Evolutionary conservation across 129 eudicot genomes (phyloP).

Genomic region (Artemisia annua): DNA sequence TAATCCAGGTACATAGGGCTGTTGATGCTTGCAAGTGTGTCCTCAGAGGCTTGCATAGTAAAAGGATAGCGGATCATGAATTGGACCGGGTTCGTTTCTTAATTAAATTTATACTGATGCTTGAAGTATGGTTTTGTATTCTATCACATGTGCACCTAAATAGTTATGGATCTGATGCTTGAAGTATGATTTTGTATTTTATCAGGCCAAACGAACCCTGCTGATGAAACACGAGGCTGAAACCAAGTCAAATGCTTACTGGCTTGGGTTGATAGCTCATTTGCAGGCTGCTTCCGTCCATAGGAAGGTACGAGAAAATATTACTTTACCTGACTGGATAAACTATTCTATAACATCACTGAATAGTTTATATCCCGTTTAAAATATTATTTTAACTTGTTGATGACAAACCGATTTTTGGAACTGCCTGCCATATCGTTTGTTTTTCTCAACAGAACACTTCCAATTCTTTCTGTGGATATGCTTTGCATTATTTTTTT

Average conservation of each 20-base stretch:
- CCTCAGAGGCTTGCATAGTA: conserved; percentile 84
- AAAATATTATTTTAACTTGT: background rate
- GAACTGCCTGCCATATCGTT: background rate
- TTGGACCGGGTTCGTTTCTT: conserved; percentile 77
- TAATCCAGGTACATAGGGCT: conserved; percentile 79
- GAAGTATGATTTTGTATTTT: conserved; percentile 18
- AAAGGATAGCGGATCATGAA: conserved; percentile 75
- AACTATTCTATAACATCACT: conserved; percentile 3
- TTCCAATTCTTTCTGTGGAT: background rate
- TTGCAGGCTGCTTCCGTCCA: conserved; percentile 94
- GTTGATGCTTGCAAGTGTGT: conserved; percentile 98
- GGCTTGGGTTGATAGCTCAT: conserved; percentile 95
- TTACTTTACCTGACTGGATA: background rate
- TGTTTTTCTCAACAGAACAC: background rate
- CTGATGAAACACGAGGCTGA: conserved; percentile 98
- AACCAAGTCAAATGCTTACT: conserved; percentile 89
- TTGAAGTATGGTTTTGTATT: no score
- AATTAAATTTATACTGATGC: background rate
- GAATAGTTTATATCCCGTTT: background rate
- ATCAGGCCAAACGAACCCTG: conserved; percentile 81
- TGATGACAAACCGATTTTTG: background rate
- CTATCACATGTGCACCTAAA: conserved; percentile 3
- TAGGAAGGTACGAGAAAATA: conserved; percentile 58
- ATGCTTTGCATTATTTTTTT: background rate
- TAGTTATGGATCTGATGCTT: conserved; percentile 10